A percentile compares a stretch with the other conserved stretches of the same genome.
phyloP scores from a whole-genome alignment of 805 yeast genomes.

The Lipomyces yamanashiensis region DNA sequence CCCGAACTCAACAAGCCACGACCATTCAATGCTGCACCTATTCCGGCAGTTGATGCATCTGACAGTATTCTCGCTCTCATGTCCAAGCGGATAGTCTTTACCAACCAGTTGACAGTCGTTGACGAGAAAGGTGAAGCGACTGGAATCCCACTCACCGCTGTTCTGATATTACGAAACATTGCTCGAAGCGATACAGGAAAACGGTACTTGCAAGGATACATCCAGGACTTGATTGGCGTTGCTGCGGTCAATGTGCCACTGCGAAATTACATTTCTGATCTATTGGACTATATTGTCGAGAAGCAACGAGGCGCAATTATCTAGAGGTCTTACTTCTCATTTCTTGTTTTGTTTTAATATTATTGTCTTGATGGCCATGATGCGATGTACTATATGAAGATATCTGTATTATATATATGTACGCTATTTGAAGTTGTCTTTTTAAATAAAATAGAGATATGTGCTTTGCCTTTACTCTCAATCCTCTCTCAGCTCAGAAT shows the following conservation, averaged over 20 bases:
- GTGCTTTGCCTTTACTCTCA: neutral
- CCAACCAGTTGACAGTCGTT: conserved; percentile 33
- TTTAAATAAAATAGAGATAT: neutral
- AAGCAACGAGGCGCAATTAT: conserved; percentile 20
- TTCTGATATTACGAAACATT: conserved; percentile 46
- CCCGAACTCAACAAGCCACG: conserved; percentile 24
- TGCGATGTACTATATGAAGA: neutral
- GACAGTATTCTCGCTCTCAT: neutral
- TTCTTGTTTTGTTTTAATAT: neutral
- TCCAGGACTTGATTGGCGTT: conserved; percentile 28
- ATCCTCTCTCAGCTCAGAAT: no score
- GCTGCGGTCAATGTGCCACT: conserved; percentile 38
- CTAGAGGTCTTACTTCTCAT: neutral
- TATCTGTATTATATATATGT: conserved; percentile 2
- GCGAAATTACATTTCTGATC: conserved; percentile 35
- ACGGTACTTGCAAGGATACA: conserved; percentile 34
- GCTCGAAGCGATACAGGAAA: conserved; percentile 42
- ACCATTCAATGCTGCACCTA: conserved; percentile 9
- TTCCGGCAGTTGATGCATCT: neutral
- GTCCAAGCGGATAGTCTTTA: conserved; percentile 14
- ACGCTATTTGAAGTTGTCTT: neutral
- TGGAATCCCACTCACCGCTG: conserved; percentile 43
- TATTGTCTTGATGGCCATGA: neutral
- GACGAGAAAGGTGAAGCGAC: conserved; percentile 41
- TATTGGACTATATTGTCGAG: conserved; percentile 32